These are phyloP conservation scores for Ophiocordyceps camponoti-saundersi DNA, from an alignment of 2,329 filamentous ascomycete genomes.

Conservation along the genomic window DNA sequence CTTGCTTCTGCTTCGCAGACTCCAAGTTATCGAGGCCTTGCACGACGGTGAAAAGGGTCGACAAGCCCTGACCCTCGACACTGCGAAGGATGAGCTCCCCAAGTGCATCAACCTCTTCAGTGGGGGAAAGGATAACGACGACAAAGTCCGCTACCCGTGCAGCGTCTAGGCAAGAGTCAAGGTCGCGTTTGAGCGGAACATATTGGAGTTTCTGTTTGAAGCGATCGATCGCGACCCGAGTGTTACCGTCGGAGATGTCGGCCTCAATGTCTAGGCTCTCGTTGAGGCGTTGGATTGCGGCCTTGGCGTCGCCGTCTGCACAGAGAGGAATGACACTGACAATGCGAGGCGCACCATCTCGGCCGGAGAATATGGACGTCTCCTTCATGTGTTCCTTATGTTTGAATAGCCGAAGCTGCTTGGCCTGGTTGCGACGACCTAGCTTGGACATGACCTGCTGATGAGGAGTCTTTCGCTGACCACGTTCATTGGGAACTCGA, in stretches of 20 bases:
- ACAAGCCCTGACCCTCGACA: slow-evolving; percentile 86
- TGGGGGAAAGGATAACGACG: slow-evolving; percentile 65
- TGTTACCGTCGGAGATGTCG: slow-evolving; percentile 40
- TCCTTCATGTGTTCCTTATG: slow-evolving; percentile 68
- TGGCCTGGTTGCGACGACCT: slow-evolving; percentile 85
- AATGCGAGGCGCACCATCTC: slow-evolving; percentile 72
- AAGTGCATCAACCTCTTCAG: slow-evolving; percentile 66
- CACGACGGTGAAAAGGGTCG: slow-evolving; percentile 75
- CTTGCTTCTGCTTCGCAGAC: slow-evolving; percentile 58
- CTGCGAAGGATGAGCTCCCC: slow-evolving; percentile 75
- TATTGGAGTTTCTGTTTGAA: slow-evolving; percentile 95
- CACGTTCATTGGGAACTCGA: slow-evolving; percentile 59
- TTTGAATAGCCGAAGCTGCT: slow-evolving; percentile 74
- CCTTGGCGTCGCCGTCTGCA: slow-evolving; percentile 47
- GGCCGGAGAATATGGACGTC: slow-evolving; percentile 67
- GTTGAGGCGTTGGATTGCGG: slow-evolving; percentile 56
- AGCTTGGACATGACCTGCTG: slow-evolving; percentile 97
- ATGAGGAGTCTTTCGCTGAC: slow-evolving; percentile 71
- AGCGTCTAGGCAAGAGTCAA: slow-evolving; percentile 67
- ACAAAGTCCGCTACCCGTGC: slow-evolving; percentile 85
- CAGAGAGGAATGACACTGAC: slow-evolving; percentile 80
- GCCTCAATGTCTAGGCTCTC: slow-evolving; percentile 62
- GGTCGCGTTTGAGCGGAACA: slow-evolving; percentile 53
- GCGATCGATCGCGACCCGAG: slow-evolving; percentile 59
- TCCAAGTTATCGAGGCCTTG: slow-evolving; percentile 66